Evolutionary conservation across 768 basidiomycete genomes (phyloP), one percentile per base, ranked within the genome.

Genomic region (Tricholomella constricta): DNA sequence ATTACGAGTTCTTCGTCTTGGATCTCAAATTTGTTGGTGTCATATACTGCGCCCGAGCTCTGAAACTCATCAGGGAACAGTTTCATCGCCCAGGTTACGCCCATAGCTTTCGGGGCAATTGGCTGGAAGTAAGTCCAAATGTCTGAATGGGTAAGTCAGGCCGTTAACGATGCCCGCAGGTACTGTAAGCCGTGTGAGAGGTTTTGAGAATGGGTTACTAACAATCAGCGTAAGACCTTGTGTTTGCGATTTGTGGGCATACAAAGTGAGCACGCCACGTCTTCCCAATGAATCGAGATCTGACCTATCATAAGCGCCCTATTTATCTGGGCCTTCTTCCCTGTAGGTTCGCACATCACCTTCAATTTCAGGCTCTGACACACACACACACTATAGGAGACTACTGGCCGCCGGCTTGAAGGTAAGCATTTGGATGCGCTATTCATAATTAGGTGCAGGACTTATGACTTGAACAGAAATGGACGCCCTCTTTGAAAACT

Each of bases 41-140:
- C 5, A 4, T n/a, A n/a, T n/a, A 12, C 4, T 2, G 46, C 8
- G 23, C 9, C 9, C 36, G 22, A 17, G 6, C 29, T 22, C 25
- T 48, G 19, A n/a, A 17, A 15, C 15, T 19, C 46, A 25, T 17
- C 22, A 47, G 22, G 11, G 12, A 12, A 19, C 27, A 19, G 36
- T 49, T 75, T 77, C 55, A 78, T 78, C 45, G 77, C 76, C 0
- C 75, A 78, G 48, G 72, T 76, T 2, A 77, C 77, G 0, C 73
- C 76, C 8, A 67, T 60, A 9, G 76, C 76, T 2, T 78, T 78
- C 49, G 48, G 35, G 4, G 63, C 56, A 4, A 73, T 78, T 41
- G 74, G 74, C 5, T 77, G 75, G 75, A 75, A 71, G 72, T 75
- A 9, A 42, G 54, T 41, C 34, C 5, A 17, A 22, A 4, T 12